Conservation (phyloP, 768 basidiomycete genomes). For the Sporobolomyces roseus region DNA sequence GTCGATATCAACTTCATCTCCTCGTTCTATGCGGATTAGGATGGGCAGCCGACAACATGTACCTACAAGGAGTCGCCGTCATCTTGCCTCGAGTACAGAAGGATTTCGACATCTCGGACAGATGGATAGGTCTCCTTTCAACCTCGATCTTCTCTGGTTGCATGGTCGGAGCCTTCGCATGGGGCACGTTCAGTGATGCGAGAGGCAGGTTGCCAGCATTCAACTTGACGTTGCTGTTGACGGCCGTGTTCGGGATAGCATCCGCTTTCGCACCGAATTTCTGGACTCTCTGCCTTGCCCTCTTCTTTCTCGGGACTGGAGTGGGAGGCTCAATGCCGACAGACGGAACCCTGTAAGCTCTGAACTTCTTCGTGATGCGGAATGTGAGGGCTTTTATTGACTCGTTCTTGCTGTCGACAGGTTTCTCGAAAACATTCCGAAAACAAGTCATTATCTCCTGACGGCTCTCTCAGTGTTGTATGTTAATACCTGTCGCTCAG, state of each 20-base stretch:
- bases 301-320: conserved; percentile 86
- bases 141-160: conserved; percentile 92
- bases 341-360: conserved; percentile 65
- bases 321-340: conserved; percentile 90
- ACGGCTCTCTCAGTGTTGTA: conserved; percentile 83
- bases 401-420: conserved; percentile 3
- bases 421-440: conserved; percentile 85
- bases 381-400: too few species aligned
- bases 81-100: conserved; percentile 91
- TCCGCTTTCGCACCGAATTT: conserved; percentile 73
- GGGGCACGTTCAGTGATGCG: conserved; percentile 90
- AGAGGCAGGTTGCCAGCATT: conserved; percentile 85
- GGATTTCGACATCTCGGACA: conserved; percentile 72
- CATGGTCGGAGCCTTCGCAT: conserved; percentile 62
- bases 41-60: conserved; percentile 89
- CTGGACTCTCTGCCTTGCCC: conserved; percentile 62
- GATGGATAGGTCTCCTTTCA: conserved; percentile 72
- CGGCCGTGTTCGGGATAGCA: conserved; percentile 77
- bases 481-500: neutral
- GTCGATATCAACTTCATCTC: conserved; percentile 41
- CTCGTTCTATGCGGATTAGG: conserved; percentile 83
- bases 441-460: conserved; percentile 83
- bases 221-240: conserved; percentile 86
- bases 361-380: conserved; percentile 2
- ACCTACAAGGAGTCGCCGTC: conserved; percentile 68